phyloP scores from a whole-genome alignment of 176 grass and related monocot genomes.

The Zoysia pacifica region DNA sequence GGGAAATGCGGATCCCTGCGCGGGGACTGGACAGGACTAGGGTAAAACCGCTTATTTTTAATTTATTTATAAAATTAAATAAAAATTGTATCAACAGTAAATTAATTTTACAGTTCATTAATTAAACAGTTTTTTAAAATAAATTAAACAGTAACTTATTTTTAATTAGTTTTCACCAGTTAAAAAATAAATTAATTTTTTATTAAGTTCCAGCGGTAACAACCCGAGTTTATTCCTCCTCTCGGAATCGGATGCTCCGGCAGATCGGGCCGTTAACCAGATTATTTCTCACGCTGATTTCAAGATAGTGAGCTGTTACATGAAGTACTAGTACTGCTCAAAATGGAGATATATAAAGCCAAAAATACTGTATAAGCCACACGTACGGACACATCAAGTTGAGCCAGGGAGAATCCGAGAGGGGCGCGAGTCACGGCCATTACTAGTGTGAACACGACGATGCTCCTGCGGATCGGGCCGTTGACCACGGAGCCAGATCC shows the following conservation, averaged over 20 bases:
- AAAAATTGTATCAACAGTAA: too few relatives aligned
- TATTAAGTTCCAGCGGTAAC: too few relatives aligned
- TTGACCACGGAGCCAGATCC: background rate
- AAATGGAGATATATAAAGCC: background rate
- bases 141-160: too few relatives aligned
- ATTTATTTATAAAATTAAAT: too few relatives aligned
- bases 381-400: background rate
- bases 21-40: background rate
- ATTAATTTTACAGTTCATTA: too few relatives aligned
- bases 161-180: too few relatives aligned
- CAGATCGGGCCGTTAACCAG: background rate
- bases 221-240: too few relatives aligned
- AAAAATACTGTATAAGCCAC: background rate
- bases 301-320: background rate
- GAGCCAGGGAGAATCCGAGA: background rate
- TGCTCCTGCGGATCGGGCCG: background rate
- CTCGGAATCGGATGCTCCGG: too few relatives aligned
- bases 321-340: background rate
- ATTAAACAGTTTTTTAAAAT: too few relatives aligned
- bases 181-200: too few relatives aligned
- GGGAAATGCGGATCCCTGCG: constrained; percentile 23
- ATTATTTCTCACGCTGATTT: background rate
- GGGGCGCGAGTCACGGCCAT: background rate
- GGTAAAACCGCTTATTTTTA: too few relatives aligned
- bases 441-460: background rate